phyloP scores from a whole-genome alignment of 2,329 filamentous ascomycete species.

The Fusarium sp. region DNA sequence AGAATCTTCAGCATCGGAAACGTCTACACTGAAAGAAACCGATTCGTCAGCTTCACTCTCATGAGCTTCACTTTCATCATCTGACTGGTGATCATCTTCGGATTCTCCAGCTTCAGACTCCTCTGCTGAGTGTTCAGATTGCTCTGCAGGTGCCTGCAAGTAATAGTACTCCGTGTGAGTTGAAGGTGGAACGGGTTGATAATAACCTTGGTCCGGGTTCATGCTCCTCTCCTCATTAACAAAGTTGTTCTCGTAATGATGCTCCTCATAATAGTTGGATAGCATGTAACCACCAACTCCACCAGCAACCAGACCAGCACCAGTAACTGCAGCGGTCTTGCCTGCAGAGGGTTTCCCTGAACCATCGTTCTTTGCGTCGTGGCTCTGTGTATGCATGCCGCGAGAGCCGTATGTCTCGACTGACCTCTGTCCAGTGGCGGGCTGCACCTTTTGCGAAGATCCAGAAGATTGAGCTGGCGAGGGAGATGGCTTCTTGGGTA shows the following conservation, averaged over 20 bases:
- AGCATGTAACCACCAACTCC: constrained; percentile 4
- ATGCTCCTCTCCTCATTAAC: not conserved
- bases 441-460: not conserved
- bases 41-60: not conserved
- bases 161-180: not conserved
- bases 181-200: not conserved
- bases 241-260: not conserved
- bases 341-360: not conserved
- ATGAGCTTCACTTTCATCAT: not conserved
- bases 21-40: not conserved
- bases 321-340: not conserved
- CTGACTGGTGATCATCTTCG: not conserved
- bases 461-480: not conserved
- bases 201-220: not conserved
- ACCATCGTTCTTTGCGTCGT: not conserved
- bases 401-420: not conserved
- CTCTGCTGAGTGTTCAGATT: not conserved
- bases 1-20: not conserved
- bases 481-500: not conserved
- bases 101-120: not conserved
- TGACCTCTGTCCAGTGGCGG: not conserved
- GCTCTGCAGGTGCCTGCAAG: not conserved
- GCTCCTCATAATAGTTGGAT: not conserved
- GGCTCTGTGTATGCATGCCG: not conserved
- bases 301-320: not conserved